Evolutionary conservation across 352 stramenopile genomes (phyloP).

Genomic region (Globisporangium viniferum): DNA sequence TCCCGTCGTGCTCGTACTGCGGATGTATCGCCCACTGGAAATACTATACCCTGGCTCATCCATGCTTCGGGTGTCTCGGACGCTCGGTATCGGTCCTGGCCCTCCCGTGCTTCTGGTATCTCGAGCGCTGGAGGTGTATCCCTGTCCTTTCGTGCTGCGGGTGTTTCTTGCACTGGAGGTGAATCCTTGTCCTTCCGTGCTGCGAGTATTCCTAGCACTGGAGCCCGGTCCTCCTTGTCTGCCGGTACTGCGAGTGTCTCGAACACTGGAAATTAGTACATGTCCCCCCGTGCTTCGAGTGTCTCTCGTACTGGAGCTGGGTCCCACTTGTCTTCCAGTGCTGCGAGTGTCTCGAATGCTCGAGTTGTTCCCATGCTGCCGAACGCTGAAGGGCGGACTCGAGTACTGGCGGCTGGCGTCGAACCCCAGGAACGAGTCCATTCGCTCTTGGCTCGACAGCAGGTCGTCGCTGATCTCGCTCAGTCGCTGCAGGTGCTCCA

Average conservation of each 20-base stretch:
- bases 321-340: background rate
- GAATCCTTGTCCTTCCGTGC: background rate
- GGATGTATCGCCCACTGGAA: background rate
- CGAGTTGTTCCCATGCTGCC: background rate
- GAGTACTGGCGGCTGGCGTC: background rate
- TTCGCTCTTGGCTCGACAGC: slow-evolving; percentile 20
- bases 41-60: background rate
- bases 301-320: background rate
- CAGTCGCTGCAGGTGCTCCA: slow-evolving; percentile 47
- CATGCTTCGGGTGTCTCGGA: background rate
- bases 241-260: background rate
- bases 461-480: slow-evolving; percentile 51
- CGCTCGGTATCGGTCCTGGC: background rate
- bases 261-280: background rate
- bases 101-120: background rate
- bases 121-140: background rate
- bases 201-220: background rate
- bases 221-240: background rate
- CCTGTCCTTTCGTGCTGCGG: background rate
- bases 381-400: slow-evolving; percentile 4
- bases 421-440: slow-evolving; percentile 41
- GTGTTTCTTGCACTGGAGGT: background rate
- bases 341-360: background rate
- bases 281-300: background rate
- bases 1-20: background rate